phyloP scores from a whole-genome alignment of 169 alveolate species.

The Cryptosporidium sp. region DNA sequence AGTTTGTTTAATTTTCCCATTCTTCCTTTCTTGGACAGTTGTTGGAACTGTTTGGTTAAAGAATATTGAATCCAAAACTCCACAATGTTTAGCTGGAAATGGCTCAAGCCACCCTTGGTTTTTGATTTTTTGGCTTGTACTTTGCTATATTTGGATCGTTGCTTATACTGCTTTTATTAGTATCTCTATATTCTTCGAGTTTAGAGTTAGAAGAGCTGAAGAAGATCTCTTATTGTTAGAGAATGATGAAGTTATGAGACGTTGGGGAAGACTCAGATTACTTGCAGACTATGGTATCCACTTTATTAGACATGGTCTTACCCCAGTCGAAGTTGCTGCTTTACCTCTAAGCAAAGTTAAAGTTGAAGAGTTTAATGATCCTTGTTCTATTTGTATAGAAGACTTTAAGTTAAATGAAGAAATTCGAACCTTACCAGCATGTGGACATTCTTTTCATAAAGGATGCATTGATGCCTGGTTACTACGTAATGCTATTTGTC shows the following conservation, averaged over 20 bases:
- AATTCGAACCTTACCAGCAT: constrained; percentile 81
- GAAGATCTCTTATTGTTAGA: constrained; percentile 79
- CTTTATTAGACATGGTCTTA: constrained; percentile 81
- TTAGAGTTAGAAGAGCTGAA: constrained; percentile 81
- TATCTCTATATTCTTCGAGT: constrained; percentile 77
- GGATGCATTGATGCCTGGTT: constrained; percentile 86
- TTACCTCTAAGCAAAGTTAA: constrained; percentile 36
- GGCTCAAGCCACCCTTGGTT: constrained; percentile 86
- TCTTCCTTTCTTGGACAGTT: constrained; percentile 81
- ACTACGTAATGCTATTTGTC: constrained; percentile 85
- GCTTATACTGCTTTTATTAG: constrained; percentile 82
- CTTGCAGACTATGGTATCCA: constrained; percentile 83
- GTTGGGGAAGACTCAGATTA: constrained; percentile 81
- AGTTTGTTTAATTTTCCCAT: constrained; percentile 81
- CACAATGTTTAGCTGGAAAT: constrained; percentile 77
- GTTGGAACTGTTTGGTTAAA: constrained; percentile 83
- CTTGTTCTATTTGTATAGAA: constrained; percentile 81
- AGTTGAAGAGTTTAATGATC: constrained; percentile 20
- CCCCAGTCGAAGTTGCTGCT: constrained; percentile 75
- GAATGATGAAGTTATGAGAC: constrained; percentile 78
- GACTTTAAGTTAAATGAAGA: constrained; percentile 78
- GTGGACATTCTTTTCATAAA: constrained; percentile 85
- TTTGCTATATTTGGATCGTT: constrained; percentile 84
- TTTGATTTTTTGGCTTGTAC: constrained; percentile 82
- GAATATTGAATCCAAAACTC: constrained; percentile 79